Base-by-base conservation (phyloP, 106 monocot species). In the Dioscorea zingiberensis region DNA sequence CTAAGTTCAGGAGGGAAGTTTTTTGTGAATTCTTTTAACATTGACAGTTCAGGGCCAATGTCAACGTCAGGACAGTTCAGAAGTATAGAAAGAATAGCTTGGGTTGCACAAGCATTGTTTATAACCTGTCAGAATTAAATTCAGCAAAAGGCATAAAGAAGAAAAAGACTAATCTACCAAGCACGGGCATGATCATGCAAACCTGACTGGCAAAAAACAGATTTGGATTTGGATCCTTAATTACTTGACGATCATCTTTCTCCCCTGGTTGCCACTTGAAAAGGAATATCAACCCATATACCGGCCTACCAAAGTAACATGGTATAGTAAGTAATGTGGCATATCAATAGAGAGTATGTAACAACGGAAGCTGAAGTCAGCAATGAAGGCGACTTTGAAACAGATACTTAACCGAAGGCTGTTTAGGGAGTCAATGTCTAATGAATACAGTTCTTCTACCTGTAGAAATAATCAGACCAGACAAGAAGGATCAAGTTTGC, bases 61-160 rank as follows among this genome's bases (percentile, higher is more conserved):
- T 64, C 64, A 47, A 48, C 45, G 21, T 64, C 64, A 10, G 85
- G 76, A 21, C 77, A 83, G 68, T 97, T 97, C 85, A 97, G 63
- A 18, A 97, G 76, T 65, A 97, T 88, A 19, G 95, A 91, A 28
- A 97, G 85, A 60, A 97, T 97, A 47, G 95, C 95, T 88, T 97
- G 95, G 27, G 95, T 97, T n/a, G 95, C 91, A 63, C 95, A 97
- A 30, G 95, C 95, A 75, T 97, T 97, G 71, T 91, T 91, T 48
- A 97, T 88, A 56, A 97, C 95, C 94, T 95, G 83, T 14, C 53
- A 32, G 17, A 23, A 49, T 7, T 16, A 53, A 13, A 59, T 56
- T 53, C 26, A 17, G 27, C 17, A 25, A 49, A 62, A 1, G 2
- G 64, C 58, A 26, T 13, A 9, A 2, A 15, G 51, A 16, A 18